Conservation (phyloP, 2,329 filamentous ascomycete species). For the Trichoderma hamatum region DNA sequence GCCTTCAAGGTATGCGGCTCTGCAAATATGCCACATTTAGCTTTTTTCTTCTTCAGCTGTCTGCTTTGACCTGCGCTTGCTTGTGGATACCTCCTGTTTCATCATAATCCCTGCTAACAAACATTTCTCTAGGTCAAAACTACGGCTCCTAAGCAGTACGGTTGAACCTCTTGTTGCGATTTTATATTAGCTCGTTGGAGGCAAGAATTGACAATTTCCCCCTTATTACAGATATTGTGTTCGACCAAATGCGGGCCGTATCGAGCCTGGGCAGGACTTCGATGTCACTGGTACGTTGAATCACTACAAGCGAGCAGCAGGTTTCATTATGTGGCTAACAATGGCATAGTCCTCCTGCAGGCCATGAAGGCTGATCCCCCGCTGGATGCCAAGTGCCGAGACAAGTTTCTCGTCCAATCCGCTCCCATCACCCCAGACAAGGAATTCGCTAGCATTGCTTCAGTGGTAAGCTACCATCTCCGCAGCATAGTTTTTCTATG, state of each 20-base stretch:
- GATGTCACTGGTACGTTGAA: constrained; percentile 79
- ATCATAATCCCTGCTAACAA: constrained; percentile 28
- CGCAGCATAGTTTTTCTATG: not conserved
- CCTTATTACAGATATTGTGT: constrained; percentile 79
- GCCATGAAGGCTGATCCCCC: constrained; percentile 96
- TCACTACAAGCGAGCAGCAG: not conserved
- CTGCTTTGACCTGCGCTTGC: not conserved
- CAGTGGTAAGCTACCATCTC: constrained; percentile 65
- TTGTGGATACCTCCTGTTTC: constrained; percentile 23
- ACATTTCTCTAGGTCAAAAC: constrained; percentile 79
- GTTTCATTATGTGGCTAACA: constrained; percentile 32
- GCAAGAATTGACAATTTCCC: not conserved
- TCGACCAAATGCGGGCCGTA: constrained; percentile 92
- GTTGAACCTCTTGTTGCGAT: constrained; percentile 40
- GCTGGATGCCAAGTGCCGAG: constrained; percentile 83
- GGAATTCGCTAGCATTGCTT: constrained; percentile 77
- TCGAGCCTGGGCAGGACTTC: constrained; percentile 86
- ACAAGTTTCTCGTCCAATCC: constrained; percentile 97
- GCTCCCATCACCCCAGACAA: constrained; percentile 81
- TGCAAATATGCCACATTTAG: not conserved
- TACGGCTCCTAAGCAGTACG: constrained; percentile 95
- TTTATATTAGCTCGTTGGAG: not conserved
- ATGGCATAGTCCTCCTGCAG: constrained; percentile 78
- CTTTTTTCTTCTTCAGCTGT: not conserved
- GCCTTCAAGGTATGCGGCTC: constrained; percentile 66